Conservation (phyloP, 805 yeast genomes). For the Hanseniaspora valbyensis region DNA sequence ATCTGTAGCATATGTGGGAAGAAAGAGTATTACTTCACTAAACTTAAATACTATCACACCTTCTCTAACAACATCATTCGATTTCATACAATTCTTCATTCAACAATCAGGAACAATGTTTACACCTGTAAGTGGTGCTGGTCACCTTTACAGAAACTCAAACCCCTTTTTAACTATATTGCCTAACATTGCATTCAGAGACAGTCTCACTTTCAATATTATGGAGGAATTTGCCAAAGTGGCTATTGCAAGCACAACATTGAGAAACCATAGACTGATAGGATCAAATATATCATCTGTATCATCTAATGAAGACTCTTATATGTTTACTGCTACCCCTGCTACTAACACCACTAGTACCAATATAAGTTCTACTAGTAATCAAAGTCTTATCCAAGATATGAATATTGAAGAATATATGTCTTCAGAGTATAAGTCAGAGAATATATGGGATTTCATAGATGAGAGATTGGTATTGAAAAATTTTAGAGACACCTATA, state of each 20-base stretch:
- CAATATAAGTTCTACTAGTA: too few species aligned
- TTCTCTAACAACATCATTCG: conserved; percentile 8
- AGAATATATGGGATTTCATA: neutral
- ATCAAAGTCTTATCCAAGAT: neutral
- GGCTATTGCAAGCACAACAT: neutral
- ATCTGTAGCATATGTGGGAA: neutral
- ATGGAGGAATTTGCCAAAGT: conserved; percentile 12
- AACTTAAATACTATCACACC: neutral
- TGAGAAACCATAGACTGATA: neutral
- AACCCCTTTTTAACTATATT: conserved; percentile 6
- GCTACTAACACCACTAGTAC: too few species aligned
- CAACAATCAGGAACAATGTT: conserved; percentile 11
- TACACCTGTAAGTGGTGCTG: conserved; percentile 10
- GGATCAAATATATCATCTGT: neutral
- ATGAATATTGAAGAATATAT: neutral
- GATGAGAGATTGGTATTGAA: conserved; percentile 5
- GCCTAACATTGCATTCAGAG: conserved; percentile 3
- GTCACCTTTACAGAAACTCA: conserved; percentile 5
- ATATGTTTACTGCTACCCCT: neutral
- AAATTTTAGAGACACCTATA: neutral
- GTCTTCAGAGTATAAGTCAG: neutral
- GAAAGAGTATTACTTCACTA: neutral
- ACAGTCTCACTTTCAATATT: conserved; percentile 1
- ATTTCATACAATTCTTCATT: neutral
- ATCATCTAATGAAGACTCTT: neutral